Evolutionary conservation across 148 eudicot genomes (phyloP).

Genomic region (Camellia japonica): DNA sequence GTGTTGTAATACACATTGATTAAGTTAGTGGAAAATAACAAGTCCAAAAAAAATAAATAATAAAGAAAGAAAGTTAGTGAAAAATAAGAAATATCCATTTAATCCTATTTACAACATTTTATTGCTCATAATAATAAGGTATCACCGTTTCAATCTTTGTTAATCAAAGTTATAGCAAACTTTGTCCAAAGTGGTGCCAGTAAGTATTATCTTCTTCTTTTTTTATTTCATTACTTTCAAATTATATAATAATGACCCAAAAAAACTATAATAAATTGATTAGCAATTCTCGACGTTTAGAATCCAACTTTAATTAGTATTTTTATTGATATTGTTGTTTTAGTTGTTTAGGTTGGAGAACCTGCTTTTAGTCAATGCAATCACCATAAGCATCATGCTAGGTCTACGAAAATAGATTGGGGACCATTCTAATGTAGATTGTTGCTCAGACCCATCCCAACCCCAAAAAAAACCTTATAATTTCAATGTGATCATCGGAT

Average conservation of each 20-base stretch:
- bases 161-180: too few relatives aligned
- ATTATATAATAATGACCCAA: too few relatives aligned
- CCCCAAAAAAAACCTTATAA: neutral
- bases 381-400: neutral
- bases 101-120: too few relatives aligned
- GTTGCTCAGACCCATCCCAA: neutral
- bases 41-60: too few relatives aligned
- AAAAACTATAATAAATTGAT: neutral
- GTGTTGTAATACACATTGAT: too few relatives aligned
- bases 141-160: too few relatives aligned
- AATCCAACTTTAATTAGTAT: neutral
- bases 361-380: neutral
- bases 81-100: too few relatives aligned
- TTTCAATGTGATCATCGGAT: neutral
- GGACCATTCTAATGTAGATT: neutral
- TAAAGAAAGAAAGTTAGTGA: too few relatives aligned
- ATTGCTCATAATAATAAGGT: too few relatives aligned
- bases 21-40: too few relatives aligned
- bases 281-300: neutral
- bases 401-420: neutral
- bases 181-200: neutral
- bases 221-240: too few relatives aligned
- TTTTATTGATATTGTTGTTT: neutral
- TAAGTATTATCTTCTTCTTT: too few relatives aligned
- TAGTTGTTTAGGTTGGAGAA: neutral